phyloP scores from a whole-genome alignment of 257 asterid species.

The Gynochthodes officinalis region DNA sequence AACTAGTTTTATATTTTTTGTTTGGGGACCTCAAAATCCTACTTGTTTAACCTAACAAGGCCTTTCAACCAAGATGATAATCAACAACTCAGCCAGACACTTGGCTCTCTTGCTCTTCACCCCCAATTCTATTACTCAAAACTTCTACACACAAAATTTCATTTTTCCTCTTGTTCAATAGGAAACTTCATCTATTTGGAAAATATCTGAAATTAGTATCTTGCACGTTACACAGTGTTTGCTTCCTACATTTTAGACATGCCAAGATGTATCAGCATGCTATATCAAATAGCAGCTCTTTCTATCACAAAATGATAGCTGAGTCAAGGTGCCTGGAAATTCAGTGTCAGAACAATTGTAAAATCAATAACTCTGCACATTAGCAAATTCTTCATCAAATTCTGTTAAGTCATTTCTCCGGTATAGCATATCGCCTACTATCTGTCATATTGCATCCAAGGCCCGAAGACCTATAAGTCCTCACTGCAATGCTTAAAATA shows the following conservation, averaged over 20 bases:
- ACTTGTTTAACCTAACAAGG: background rate
- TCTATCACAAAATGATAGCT: background rate
- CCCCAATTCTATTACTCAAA: background rate
- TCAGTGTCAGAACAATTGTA: background rate
- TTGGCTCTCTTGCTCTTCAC: too few relatives aligned
- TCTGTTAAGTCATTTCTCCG: background rate
- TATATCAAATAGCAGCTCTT: background rate
- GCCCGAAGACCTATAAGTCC: background rate
- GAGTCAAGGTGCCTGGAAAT: background rate
- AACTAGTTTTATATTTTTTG: background rate
- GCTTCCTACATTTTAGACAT: background rate
- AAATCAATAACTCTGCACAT: background rate
- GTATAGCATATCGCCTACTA: background rate
- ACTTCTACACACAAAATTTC: background rate
- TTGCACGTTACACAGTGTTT: background rate
- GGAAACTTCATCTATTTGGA: background rate
- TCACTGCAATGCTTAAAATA: background rate
- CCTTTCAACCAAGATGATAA: background rate
- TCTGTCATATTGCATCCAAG: background rate
- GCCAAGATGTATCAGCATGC: conserved; percentile 1
- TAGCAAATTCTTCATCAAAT: background rate
- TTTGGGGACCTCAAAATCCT: background rate
- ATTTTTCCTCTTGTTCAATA: background rate
- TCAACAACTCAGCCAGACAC: background rate
- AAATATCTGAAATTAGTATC: background rate